Base-by-base conservation (phyloP, 2,329 filamentous ascomycete species). In the Nakataea oryzae region DNA sequence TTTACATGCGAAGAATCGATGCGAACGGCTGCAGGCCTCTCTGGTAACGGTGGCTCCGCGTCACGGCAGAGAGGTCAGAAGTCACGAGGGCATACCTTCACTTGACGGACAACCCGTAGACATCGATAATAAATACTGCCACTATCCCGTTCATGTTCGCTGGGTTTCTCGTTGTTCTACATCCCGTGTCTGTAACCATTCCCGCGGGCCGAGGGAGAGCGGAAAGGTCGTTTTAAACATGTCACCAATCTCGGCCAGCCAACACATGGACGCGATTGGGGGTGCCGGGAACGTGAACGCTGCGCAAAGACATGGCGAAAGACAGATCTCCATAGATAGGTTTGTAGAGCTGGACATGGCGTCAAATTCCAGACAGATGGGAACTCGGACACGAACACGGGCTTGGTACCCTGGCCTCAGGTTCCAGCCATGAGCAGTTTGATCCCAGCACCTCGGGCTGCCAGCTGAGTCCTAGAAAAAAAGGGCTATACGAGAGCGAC, bases 211-310 rank as follows among this genome's bases (percentile, higher is more conserved):
- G 58, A 24, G 58, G 30, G 8, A 59, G 58, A 12, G 14, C 50
- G 24, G 32, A 9, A 14, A 61, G 54, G 61, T 63, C 28, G 59
- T 62, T 2, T 63, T 58, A n/a, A 59, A 54, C 58, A 61, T 59
- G 32, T 67, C 63, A 12, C 66, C 66, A 13, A 70, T 68, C 58
- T 71, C 70, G 57, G 69, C 63, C 6, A 70, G 63, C 32, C 65
- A 67, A 60, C 70, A 68, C 29, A 69, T 65, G 17, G 57, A 34
- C 14, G 67, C 67, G 1, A 63, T 65, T 11, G 66, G 65, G 12
- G 67, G 56, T 4, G 62, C 68, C 6, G 64, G 61, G 30, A 60
- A 65, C 56, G 70, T 8, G 30, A 32, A 5, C 30, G 30, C 30
- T 32, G 30, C 30, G 30, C 30, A 32, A n/a, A 12, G 30, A 32